phyloP scores from a whole-genome alignment of 352 stramenopile species.

The Phytopythium chamaehyphon region DNA sequence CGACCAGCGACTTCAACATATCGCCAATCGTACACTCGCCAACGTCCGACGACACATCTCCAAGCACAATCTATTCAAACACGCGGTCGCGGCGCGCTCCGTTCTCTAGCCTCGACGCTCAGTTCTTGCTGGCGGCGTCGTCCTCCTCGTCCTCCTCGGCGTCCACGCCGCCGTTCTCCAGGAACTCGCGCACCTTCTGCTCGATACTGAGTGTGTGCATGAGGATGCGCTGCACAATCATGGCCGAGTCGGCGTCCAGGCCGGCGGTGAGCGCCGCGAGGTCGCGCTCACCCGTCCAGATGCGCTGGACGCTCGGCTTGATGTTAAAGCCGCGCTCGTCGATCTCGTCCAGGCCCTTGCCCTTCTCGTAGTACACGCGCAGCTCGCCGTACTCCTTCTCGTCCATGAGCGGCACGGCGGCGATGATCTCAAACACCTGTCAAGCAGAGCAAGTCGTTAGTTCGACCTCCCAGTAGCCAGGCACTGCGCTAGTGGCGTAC shows the following conservation, averaged over 20 bases:
- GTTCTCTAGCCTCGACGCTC: background rate
- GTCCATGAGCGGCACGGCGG: constrained; percentile 63
- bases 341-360: constrained; percentile 59
- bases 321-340: constrained; percentile 51
- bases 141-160: constrained; percentile 11
- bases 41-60: no score
- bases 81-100: no score
- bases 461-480: background rate
- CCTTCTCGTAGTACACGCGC: constrained; percentile 54
- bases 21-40: no score
- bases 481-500: constrained; percentile 10
- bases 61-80: no score
- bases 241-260: constrained; percentile 52
- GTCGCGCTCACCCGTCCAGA: constrained; percentile 71
- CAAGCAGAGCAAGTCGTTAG: background rate
- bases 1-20: no score
- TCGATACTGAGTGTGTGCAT: constrained; percentile 68
- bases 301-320: constrained; percentile 42
- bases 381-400: constrained; percentile 59
- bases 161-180: constrained; percentile 20
- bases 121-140: constrained; percentile 10
- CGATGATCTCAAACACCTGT: constrained; percentile 59
- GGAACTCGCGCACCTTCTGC: constrained; percentile 47
- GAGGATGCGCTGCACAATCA: constrained; percentile 72
- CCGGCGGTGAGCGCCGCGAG: constrained; percentile 36